Evolutionary conservation across 169 alveolate genomes (phyloP), one percentile per base, ranked within the genome.

Genomic region (Cryptosporidium canis): DNA sequence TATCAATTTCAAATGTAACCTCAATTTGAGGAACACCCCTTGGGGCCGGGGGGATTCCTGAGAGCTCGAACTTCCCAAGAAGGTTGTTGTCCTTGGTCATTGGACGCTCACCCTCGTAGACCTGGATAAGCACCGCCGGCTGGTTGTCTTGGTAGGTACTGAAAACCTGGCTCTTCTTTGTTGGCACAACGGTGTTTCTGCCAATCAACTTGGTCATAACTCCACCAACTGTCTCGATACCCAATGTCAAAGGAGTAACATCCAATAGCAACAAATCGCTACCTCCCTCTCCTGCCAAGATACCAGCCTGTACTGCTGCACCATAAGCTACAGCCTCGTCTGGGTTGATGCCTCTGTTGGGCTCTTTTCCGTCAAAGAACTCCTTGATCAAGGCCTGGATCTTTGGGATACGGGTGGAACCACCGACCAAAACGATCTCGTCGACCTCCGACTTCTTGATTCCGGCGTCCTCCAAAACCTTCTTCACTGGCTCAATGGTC

Each of bases 271-370:
- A 93, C 65, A 97, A 66, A 66, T 95, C 98, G 56, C 94, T 94
- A 64, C 97, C 94, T 29, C 96, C 97, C 66, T 96, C 98, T 3
- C 98, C 98, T 24, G 95, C 95, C 39, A 95, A 90, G 53, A 95
- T 96, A 82, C 99, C 99, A 1, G 98, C 99, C 92, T 96, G 98
- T 72, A 96, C 97, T 0, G 99, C 98, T 24, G 99, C 99, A 71
- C 99, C 99, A 92, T 96, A 97, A 6, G 99, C 98, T 31, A 97
- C 98, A 33, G 99, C 99, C 92, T 96, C 99, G 83, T 96, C 99
- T 6, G 99, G 99, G 92, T 96, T 95, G 70, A 96, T 93, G 61
- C 97, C 97, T 48, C 95, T 95, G 92, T 95, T 94, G 33, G 97
- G 97, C 90, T 96, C 98, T 90, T 95, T 95, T 85, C 98, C 96